A percentile compares a stretch with the other conserved stretches of the same genome.
Evolutionary conservation across 1,139 yeast genomes (phyloP).

Genomic region (Trichomonascaceae sp.): DNA sequence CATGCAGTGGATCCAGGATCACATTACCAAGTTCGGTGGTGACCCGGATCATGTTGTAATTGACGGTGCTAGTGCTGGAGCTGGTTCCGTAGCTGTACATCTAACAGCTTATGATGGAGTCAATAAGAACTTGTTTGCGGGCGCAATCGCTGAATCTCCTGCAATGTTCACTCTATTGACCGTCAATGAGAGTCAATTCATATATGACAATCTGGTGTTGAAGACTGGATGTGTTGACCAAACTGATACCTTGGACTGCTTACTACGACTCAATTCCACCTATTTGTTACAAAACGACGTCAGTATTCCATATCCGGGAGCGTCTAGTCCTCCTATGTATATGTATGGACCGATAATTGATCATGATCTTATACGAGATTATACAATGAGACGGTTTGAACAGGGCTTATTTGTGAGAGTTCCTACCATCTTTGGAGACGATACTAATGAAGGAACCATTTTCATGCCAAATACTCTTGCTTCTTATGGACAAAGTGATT

Average conservation of each 20-base stretch:
- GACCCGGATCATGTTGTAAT: constrained; percentile 31
- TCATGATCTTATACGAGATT: constrained; percentile 15
- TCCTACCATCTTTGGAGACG: constrained; percentile 16
- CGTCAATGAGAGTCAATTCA: constrained; percentile 5
- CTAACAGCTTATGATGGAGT: constrained; percentile 19
- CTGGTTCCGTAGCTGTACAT: constrained; percentile 27
- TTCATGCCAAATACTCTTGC: constrained; percentile 7
- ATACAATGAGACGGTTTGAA: constrained; percentile 10
- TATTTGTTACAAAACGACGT: constrained; percentile 21
- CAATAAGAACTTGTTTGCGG: constrained; percentile 23
- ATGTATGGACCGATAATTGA: constrained; percentile 30
- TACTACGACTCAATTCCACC: constrained; percentile 16
- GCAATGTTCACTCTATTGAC: constrained; percentile 19
- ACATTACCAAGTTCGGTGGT: constrained; percentile 35
- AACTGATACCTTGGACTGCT: constrained; percentile 16
- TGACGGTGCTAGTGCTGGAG: constrained; percentile 39
- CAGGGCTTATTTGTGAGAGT: constrained; percentile 15
- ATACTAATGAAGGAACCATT: constrained; percentile 18
- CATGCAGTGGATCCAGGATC: constrained; percentile 33
- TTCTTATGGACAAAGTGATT: constrained; percentile 6
- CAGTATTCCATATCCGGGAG: constrained; percentile 8
- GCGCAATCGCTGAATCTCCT: constrained; percentile 11
- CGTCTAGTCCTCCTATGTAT: constrained; percentile 13
- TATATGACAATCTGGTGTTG: constrained; percentile 7
- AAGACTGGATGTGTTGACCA: constrained; percentile 7